phyloP scores from a whole-genome alignment of 176 grass and related monocot species.

The Triticum monococcum region DNA sequence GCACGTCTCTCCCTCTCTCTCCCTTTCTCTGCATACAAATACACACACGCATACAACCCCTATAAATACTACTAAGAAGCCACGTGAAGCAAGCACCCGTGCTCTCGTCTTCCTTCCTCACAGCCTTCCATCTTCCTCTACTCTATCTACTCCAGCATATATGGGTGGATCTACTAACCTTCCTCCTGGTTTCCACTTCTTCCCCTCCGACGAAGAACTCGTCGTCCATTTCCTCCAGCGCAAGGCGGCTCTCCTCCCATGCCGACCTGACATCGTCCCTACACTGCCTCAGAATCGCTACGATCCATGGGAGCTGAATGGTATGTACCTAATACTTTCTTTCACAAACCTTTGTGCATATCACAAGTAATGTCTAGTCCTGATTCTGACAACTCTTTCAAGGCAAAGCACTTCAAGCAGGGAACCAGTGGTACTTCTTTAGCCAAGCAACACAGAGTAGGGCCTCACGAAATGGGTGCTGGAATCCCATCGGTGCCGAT shows the following conservation, averaged over 20 bases:
- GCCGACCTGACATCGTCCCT: slow-evolving; percentile 74
- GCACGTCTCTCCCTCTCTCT: slow-evolving; percentile 37
- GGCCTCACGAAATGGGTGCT: slow-evolving; percentile 62
- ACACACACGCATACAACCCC: slow-evolving; percentile 21
- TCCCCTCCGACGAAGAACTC: slow-evolving; percentile 91
- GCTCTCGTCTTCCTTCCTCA: slow-evolving; percentile 21
- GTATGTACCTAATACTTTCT: slow-evolving; percentile 34
- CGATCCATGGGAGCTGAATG: slow-evolving; percentile 88
- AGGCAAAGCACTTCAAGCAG: slow-evolving; percentile 86
- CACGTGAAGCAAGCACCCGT: slow-evolving; percentile 46
- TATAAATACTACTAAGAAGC: slow-evolving; percentile 53
- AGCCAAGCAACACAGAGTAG: slow-evolving; percentile 41
- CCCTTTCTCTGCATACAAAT: slow-evolving; percentile 22
- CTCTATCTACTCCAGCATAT: slow-evolving; percentile 2
- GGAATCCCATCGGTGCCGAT: slow-evolving; percentile 47
- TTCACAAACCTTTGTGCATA: neutral
- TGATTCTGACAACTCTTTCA: slow-evolving; percentile 27
- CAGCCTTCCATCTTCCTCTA: slow-evolving; percentile 26
- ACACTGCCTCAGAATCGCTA: slow-evolving; percentile 50
- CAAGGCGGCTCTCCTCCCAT: slow-evolving; percentile 64
- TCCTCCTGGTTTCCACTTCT: slow-evolving; percentile 94
- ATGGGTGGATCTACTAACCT: slow-evolving; percentile 70
- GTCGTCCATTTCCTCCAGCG: slow-evolving; percentile 79
- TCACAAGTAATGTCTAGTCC: neutral
- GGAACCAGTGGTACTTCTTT: slow-evolving; percentile 87